Conservation (phyloP, 306 rosid genomes). For the Dryas drummondii region DNA sequence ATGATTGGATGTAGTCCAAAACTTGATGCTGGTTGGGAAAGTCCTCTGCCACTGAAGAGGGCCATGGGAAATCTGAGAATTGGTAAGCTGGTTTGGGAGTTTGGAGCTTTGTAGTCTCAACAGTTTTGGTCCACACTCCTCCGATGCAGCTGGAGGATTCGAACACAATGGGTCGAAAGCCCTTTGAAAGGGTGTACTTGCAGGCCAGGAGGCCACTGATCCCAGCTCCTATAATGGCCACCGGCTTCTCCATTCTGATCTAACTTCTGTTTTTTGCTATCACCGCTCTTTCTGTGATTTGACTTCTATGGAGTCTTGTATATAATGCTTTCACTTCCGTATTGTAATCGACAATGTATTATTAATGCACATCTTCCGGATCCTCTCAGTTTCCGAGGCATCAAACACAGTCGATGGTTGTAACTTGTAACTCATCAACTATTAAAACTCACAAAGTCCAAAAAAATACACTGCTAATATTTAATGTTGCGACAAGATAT, state of each 20-base stretch:
- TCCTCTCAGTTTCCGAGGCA: no score
- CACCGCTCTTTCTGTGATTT: background rate
- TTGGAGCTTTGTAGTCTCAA: slow-evolving; percentile 52
- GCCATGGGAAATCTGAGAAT: slow-evolving; percentile 75
- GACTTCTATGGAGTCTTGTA: no score
- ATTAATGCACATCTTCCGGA: no score
- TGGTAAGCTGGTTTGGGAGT: slow-evolving; percentile 45
- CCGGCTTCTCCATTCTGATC: slow-evolving; percentile 30
- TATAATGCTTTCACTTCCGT: no score
- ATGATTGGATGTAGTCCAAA: slow-evolving; percentile 34
- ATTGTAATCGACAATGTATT: no score
- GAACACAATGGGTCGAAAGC: slow-evolving; percentile 51
- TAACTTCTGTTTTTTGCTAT: background rate
- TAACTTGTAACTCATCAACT: no score
- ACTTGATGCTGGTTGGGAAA: slow-evolving; percentile 45
- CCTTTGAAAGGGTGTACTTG: slow-evolving; percentile 49
- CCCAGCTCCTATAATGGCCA: slow-evolving; percentile 60
- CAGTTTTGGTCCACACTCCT: slow-evolving; percentile 57
- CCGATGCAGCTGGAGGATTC: slow-evolving; percentile 48
- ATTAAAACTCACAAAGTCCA: no score
- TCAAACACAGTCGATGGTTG: no score
- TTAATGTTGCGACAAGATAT: no score
- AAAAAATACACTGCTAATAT: no score
- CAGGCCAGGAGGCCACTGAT: slow-evolving; percentile 70
- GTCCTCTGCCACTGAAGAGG: slow-evolving; percentile 42